Percentiles rank a stretch among this genome's conserved stretches.
These are phyloP conservation scores for Candida oleophila DNA, from an alignment of 805 yeast species.

Conservation along the genomic window DNA sequence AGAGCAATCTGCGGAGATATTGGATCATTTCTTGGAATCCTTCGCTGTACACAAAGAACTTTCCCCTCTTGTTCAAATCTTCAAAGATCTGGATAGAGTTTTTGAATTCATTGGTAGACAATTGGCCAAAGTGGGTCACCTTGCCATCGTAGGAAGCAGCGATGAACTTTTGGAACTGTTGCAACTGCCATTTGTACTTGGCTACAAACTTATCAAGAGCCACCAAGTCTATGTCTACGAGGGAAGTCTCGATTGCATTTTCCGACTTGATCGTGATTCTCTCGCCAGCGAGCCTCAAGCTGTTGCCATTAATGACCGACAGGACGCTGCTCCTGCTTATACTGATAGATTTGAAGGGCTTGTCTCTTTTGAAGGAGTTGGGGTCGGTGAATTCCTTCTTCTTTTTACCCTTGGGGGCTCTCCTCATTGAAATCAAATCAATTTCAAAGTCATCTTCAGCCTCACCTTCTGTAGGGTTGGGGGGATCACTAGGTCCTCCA, in stretches of 20 bases:
- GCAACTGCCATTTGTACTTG: constrained; percentile 18
- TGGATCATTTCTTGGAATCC: constrained; percentile 1
- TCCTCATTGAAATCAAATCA: constrained; percentile 21
- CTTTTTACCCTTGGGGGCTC: constrained; percentile 11
- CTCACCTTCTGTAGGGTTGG: neutral
- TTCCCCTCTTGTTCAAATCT: constrained; percentile 1
- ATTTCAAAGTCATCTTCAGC: constrained; percentile 20
- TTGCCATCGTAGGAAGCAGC: constrained; percentile 18
- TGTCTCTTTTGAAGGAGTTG: neutral
- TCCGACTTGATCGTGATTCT: neutral
- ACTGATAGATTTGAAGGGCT: neutral
- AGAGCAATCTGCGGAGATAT: neutral
- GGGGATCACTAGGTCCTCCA: no score
- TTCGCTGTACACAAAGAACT: constrained; percentile 1
- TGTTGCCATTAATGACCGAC: neutral
- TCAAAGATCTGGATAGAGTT: neutral
- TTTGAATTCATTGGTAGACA: constrained; percentile 12
- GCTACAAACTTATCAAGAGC: constrained; percentile 15
- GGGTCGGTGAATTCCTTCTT: constrained; percentile 3
- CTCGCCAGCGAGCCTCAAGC: neutral
- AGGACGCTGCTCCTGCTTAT: neutral
- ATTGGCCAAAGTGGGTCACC: constrained; percentile 19
- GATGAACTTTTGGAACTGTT: constrained; percentile 20
- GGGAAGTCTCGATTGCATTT: neutral
- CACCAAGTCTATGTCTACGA: neutral